Evolutionary conservation across 1,284 basidiomycete genomes (phyloP), one percentile per base, ranked within the genome.

Genomic region (Bondarzewia mesenterica): DNA sequence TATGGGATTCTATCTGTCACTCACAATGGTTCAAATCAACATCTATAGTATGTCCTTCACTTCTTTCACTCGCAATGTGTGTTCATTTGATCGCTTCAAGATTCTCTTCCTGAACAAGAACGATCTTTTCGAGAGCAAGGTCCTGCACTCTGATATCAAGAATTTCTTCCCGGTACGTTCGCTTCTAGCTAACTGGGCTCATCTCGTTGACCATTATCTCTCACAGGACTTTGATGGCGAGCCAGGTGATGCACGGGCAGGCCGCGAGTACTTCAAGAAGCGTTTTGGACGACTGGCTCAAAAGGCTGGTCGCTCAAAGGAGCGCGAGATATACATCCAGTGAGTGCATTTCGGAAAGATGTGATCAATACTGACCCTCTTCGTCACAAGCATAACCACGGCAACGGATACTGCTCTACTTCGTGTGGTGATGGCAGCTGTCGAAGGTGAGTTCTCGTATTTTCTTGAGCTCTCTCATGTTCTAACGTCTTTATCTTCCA

Each of bases 1-100:
- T 96, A 42, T 96, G 92, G 82, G 92, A 94, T 61, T 93, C 90
- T 39, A 91, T 93, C 72, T 89, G 88, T 68, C 88, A 91, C 62
- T 91, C 88, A 20, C 88, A 91, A 58, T 92, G 93, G 92, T 96
- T 97, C 69, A 82, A 85, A 63, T 78, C 85, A 55, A 93, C 93
- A 1, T 92, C 90, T 4, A 92, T 95, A 57, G 89, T 91, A 54
- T 45, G 82, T 67, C 38, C 10, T 18, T 18, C 38, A 10, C 16
- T 18, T 40, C 38, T 40, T 14, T 40, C 32, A 8, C n/a, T 22
- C 3, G 7, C 4, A 10, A n/a, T 10, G 10, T 16, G 1, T 40
- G n/a, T 18, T 40, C 12, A 40, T 15, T 8, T 40, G 16, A 18
- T 18, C 10, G 14, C 10, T 22, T 18, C 15, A 54, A 90, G 88